Base-by-base conservation (phyloP, 179 eudicot genomes). In the Monotropa hypopitys region DNA sequence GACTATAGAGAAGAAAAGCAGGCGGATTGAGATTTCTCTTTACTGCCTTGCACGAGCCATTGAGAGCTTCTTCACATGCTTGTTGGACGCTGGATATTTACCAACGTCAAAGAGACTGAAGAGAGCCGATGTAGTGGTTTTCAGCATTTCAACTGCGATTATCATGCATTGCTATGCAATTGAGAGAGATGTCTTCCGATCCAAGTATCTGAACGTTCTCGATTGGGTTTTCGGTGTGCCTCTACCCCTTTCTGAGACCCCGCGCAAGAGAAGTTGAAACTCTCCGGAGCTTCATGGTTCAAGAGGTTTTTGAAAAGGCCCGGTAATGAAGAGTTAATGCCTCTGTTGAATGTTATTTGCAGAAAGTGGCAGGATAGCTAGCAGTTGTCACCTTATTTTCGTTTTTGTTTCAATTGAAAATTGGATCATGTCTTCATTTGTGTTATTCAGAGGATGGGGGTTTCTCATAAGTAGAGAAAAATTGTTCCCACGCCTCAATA, bases 191-290 rank as follows among this genome's bases (percentile, higher is more conserved):
- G 99, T 95, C 13, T 95, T 95, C 62, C 84, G 90, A 49, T 95
- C 99, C n/a, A 95, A 95, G 86, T 95, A 95, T 86, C 83, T 93
- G 70, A 95, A 95, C 63, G 99, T 95, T 83, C 97, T 95, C 6
- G 99, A 95, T n/a, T 95, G 99, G 99, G 99, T 95, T 33, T 95
- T 95, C 38, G 99, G 99, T 15, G 89, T 95, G 79, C 99, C 99
- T 46, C 89, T 89, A 8, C 86, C 97, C 30, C 88, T 88, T 69
- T 80, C 89, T 70, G 91, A 91, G 73, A 93, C 97, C 12, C 93
- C 93, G 7, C 80, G 84, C 38, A 89, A 88, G 77, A 68, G 78
- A 50, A 80, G 49, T 20, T 66, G 81, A 77, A 70, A 61, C 38
- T 50, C 35, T 30, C 15, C 16, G 1, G 50, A 21, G 45, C 32